Conservation (phyloP, 768 basidiomycete species). For the Chlorophyllum brunneum region DNA sequence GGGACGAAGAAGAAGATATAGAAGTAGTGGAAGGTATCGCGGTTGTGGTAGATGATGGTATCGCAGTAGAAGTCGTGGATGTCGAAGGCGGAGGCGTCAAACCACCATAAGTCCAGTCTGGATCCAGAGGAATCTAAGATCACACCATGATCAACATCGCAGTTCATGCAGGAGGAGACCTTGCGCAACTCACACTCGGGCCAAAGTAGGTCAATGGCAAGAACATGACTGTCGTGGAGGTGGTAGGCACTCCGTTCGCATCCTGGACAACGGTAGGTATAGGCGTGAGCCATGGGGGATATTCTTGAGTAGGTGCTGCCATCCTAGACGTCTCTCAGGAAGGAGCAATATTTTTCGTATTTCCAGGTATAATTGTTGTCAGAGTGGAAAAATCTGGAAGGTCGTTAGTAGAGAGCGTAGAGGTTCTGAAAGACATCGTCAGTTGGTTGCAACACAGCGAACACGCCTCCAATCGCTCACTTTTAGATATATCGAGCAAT, state of each 20-base stretch:
- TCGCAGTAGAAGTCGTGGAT: constrained; percentile 24
- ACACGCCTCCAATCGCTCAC: constrained; percentile 21
- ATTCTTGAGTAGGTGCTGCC: constrained; percentile 60
- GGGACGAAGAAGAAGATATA: constrained; percentile 20
- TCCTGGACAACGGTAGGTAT: constrained; percentile 49
- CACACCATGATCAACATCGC: constrained; percentile 5
- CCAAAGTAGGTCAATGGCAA: constrained; percentile 81
- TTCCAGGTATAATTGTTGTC: constrained; percentile 16
- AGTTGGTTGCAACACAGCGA: not conserved
- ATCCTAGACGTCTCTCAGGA: constrained; percentile 29
- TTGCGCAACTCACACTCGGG: constrained; percentile 59
- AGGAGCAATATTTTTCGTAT: constrained; percentile 4
- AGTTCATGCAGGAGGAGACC: not conserved
- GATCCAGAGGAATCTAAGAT: constrained; percentile 80
- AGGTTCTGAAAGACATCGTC: constrained; percentile 22
- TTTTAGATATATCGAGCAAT: constrained; percentile 11
- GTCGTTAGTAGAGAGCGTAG: constrained; percentile 47
- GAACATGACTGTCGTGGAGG: constrained; percentile 52
- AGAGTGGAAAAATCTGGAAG: constrained; percentile 19
- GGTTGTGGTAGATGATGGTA: constrained; percentile 27
- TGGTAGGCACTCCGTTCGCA: constrained; percentile 49
- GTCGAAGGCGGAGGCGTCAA: constrained; percentile 51
- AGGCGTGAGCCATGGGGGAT: constrained; percentile 72
- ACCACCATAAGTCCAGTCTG: constrained; percentile 73
- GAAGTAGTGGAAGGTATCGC: constrained; percentile 26